phyloP scores from a whole-genome alignment of 108 stramenopile genomes.

The Ochromonas danica region DNA sequence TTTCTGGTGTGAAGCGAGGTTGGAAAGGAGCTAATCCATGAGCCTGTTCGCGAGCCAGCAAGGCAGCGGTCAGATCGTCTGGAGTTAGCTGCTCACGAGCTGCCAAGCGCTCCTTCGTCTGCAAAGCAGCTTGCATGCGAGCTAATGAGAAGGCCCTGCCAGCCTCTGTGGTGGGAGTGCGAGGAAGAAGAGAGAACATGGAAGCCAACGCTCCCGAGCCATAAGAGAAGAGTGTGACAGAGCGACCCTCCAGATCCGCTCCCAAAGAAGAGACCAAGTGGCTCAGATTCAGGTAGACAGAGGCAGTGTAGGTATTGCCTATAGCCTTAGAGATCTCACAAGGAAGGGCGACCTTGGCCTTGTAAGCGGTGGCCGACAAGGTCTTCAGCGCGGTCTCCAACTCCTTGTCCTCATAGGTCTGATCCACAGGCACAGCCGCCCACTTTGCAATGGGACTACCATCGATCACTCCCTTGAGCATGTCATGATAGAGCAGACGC shows the following conservation, averaged over 20 bases:
- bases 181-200: conserved; percentile 80
- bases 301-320: conserved; percentile 96
- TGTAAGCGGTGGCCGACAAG: conserved; percentile 61
- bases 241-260: conserved; percentile 38
- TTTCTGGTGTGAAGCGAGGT: conserved; percentile 66
- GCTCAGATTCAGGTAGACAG: conserved; percentile 82
- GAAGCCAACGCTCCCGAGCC: conserved; percentile 74
- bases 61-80: conserved; percentile 79
- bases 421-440: conserved; percentile 69
- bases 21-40: conserved; percentile 47
- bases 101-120: conserved; percentile 67
- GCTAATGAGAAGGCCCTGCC: conserved; percentile 76
- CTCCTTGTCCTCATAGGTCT: conserved; percentile 66
- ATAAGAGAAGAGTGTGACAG: conserved; percentile 55
- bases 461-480: conserved; percentile 53
- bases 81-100: conserved; percentile 77
- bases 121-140: conserved; percentile 68
- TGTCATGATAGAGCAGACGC: conserved; percentile 81
- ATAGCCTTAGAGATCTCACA: conserved; percentile 59
- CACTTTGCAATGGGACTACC: conserved; percentile 36
- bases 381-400: conserved; percentile 66
- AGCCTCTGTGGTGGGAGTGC: conserved; percentile 51
- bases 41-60: conserved; percentile 80
- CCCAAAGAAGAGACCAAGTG: conserved; percentile 66
- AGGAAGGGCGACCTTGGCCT: conserved; percentile 48